Evolutionary conservation across 805 yeast species (phyloP), one percentile per base, ranked within the genome.

Genomic region (Lipomyces starkeyi): DNA sequence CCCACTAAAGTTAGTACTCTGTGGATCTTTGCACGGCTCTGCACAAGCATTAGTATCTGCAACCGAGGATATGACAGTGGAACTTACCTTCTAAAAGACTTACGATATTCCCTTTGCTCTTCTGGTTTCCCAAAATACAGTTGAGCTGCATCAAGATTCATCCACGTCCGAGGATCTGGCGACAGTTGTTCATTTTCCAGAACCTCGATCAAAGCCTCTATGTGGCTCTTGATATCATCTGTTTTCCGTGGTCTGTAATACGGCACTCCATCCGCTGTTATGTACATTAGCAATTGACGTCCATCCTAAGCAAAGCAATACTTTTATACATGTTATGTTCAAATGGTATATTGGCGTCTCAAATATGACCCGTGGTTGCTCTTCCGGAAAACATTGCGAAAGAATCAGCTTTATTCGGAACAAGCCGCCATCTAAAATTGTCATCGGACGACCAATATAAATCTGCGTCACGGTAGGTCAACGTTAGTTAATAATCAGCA

Each of bases 161-260:
- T 61, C 68, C 68, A 65, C 20, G 65, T 65, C 20, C 68, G 64
- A 35, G 68, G 68, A 52, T 65, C 68, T 7, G 68, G 68, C 52
- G 65, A 62, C n/a, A 65, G 17, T 17, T 61, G 52, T 8, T 61
- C 62, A 4, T 7, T 52, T 37, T 65, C 68, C 3, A 65, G 35
- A 32, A 56, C 52, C 32, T 43, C 54, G 17, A 65, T 52, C 27
- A 65, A 2, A 17, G 62, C 64, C 14, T 62, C 68, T 20, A 65
- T 27, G 20, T 65, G 68, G n/a, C 62, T 57, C 56, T 25, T 37
- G 13, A 61, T 59, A 22, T 65, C 62, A 22, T 65, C 68, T 11
- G 62, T 27, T 32, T 43, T 58, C 56, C 43, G 37, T 17, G 68
- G 57, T 20, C 56, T 35, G 53, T 61, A 65, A 40, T 55, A 65